Conservation (phyloP, 441 rosid species). For the Biscutella laevigata region DNA sequence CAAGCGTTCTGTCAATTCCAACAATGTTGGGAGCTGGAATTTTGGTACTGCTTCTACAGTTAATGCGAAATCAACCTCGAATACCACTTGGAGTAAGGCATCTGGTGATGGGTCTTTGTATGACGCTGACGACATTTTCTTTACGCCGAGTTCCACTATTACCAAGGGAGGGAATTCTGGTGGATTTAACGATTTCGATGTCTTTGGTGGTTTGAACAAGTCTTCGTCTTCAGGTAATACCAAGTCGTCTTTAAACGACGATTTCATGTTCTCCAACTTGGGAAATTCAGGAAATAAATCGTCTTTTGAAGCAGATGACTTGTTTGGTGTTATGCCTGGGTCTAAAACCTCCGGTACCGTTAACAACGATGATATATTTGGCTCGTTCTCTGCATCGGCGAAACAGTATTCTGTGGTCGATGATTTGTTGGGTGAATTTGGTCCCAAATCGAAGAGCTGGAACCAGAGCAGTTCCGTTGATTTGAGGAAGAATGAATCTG, state of each 20-base stretch:
- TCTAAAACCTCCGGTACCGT: slow-evolving; percentile 28
- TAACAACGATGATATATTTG: slow-evolving; percentile 36
- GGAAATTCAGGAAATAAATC: slow-evolving; percentile 21
- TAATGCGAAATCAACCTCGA: slow-evolving; percentile 25
- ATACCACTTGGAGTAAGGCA: slow-evolving; percentile 27
- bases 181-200: slow-evolving; percentile 33
- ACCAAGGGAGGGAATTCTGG: slow-evolving; percentile 24
- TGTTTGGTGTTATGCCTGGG: slow-evolving; percentile 43
- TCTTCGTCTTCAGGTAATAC: slow-evolving; percentile 19
- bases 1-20: slow-evolving; percentile 28
- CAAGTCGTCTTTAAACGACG: slow-evolving; percentile 35
- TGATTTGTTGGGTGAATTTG: slow-evolving; percentile 58
- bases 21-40: slow-evolving; percentile 22
- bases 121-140: slow-evolving; percentile 25
- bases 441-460: too few relatives aligned
- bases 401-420: slow-evolving; percentile 32
- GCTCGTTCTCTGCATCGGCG: slow-evolving; percentile 34
- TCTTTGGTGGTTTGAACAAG: slow-evolving; percentile 39
- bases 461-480: too few relatives aligned
- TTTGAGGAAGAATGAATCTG: slow-evolving; percentile 27
- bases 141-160: slow-evolving; percentile 15
- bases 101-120: slow-evolving; percentile 27
- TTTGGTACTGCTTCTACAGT: slow-evolving; percentile 22
- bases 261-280: slow-evolving; percentile 36
- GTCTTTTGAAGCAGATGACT: slow-evolving; percentile 36